phyloP scores from a whole-genome alignment of 192 early-diverging fungal genomes.

The Umbelopsis ramanniana region DNA sequence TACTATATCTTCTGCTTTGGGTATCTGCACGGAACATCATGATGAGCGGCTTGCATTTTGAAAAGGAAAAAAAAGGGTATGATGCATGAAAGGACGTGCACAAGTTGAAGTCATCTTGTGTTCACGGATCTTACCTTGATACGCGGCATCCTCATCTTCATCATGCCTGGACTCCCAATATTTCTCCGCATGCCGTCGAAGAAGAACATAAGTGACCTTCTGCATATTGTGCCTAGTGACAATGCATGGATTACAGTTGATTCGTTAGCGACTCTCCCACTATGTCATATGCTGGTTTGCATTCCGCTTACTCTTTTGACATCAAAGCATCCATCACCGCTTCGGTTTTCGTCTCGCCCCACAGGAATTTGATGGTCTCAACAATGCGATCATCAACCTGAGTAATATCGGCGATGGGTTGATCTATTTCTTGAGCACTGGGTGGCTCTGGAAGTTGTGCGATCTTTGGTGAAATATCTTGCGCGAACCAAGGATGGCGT shows the following conservation, averaged over 20 bases:
- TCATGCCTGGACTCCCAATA: constrained; percentile 44
- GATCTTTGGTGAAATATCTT: constrained; percentile 37
- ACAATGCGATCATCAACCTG: constrained; percentile 43
- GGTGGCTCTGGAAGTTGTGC: constrained; percentile 35
- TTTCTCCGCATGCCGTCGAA: constrained; percentile 39
- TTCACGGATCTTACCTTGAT: not conserved
- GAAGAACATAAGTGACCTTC: constrained; percentile 43
- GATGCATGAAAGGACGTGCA: not conserved
- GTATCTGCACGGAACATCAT: not conserved
- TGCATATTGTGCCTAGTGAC: constrained; percentile 42
- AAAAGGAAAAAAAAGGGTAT: no score
- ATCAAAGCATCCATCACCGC: constrained; percentile 33
- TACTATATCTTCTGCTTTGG: not conserved
- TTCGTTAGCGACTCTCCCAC: no score
- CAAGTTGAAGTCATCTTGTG: not conserved
- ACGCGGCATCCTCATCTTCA: constrained; percentile 29
- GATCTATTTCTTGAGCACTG: constrained; percentile 36
- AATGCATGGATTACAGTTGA: no score
- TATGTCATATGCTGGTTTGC: no score
- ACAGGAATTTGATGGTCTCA: constrained; percentile 43
- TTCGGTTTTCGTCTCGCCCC: constrained; percentile 40
- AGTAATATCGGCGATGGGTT: constrained; percentile 30
- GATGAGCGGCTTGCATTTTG: no score
- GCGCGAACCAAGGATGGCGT: constrained; percentile 54
- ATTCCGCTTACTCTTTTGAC: constrained; percentile 34